Conservation (phyloP, 2,329 filamentous ascomycete genomes). For the Penicillium decumbens region DNA sequence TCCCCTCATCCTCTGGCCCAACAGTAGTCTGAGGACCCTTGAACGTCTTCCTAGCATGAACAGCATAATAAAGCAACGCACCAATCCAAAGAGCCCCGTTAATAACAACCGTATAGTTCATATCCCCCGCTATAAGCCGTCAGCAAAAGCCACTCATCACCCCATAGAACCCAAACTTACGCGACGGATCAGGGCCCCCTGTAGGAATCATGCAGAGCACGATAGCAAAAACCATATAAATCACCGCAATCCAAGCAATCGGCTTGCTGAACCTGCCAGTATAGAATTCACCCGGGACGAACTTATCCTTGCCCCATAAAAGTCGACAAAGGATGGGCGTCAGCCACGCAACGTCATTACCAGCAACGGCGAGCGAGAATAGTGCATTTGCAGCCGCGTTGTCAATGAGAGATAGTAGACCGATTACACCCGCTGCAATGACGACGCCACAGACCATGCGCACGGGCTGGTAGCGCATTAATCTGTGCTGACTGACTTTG, state of each 20-base stretch:
- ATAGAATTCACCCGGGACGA: conserved; percentile 56
- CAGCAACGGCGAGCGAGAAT: conserved; percentile 51
- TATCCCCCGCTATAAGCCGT: conserved; percentile 37
- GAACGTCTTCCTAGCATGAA: conserved; percentile 58
- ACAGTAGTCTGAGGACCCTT: conserved; percentile 57
- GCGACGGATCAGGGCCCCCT: conserved; percentile 50
- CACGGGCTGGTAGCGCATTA: conserved; percentile 53
- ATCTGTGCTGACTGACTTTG: conserved; percentile 47
- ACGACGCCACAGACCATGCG: conserved; percentile 55
- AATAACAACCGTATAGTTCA: conserved; percentile 62
- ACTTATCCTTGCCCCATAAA: conserved; percentile 55
- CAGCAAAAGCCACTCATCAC: neutral
- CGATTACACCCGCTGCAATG: conserved; percentile 49
- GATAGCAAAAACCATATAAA: conserved; percentile 54
- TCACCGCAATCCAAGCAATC: conserved; percentile 51
- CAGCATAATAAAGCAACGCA: conserved; percentile 51
- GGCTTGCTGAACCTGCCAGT: conserved; percentile 52
- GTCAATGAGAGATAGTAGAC: conserved; percentile 55
- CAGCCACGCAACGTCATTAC: conserved; percentile 57
- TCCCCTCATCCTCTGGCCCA: conserved; percentile 26
- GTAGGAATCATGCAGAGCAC: conserved; percentile 56
- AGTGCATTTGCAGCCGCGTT: conserved; percentile 53
- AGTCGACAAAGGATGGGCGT: conserved; percentile 54
- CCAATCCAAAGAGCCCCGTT: conserved; percentile 56
- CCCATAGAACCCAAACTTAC: conserved; percentile 24